These are phyloP conservation scores for Stenocarpella maydis DNA, from an alignment of 2,329 filamentous ascomycete species.

Conservation along the genomic window DNA sequence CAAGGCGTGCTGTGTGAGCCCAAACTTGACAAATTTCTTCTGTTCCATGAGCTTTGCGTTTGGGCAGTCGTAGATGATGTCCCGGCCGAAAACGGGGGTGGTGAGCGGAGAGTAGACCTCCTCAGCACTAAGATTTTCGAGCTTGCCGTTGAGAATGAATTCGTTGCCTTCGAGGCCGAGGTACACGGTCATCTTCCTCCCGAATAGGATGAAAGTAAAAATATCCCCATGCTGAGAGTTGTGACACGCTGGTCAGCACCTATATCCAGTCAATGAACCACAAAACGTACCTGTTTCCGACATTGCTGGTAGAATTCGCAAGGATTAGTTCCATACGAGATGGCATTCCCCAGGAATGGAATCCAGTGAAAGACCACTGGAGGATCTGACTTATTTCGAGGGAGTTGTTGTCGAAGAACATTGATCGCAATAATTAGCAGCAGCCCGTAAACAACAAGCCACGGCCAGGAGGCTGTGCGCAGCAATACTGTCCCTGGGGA, in stretches of 20 bases:
- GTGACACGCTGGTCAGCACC: background rate
- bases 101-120: slow-evolving; percentile 86
- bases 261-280: too few relatives aligned
- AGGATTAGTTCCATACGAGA: slow-evolving; percentile 9
- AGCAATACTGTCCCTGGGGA: background rate
- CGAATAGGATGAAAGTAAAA: slow-evolving; percentile 88
- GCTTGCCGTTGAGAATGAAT: slow-evolving; percentile 90
- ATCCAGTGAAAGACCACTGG: slow-evolving; percentile 18
- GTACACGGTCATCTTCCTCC: slow-evolving; percentile 88
- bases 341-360: slow-evolving; percentile 3
- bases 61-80: slow-evolving; percentile 91
- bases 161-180: slow-evolving; percentile 85
- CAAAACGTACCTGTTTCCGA: slow-evolving; percentile 5
- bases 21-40: slow-evolving; percentile 90
- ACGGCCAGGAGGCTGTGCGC: background rate
- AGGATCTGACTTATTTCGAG: slow-evolving; percentile 14
- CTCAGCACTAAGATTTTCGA: slow-evolving; percentile 88
- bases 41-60: slow-evolving; percentile 95
- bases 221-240: slow-evolving; percentile 78
- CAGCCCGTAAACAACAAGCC: slow-evolving; percentile 2
- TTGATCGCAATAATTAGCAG: slow-evolving; percentile 5
- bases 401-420: slow-evolving; percentile 17
- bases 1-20: slow-evolving; percentile 78
- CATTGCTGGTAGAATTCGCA: slow-evolving; percentile 9
- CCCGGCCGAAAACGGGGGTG: slow-evolving; percentile 77